Evolutionary conservation across 495 filamentous ascomycete genomes (phyloP).

Genomic region (Amniculicola lignicola): DNA sequence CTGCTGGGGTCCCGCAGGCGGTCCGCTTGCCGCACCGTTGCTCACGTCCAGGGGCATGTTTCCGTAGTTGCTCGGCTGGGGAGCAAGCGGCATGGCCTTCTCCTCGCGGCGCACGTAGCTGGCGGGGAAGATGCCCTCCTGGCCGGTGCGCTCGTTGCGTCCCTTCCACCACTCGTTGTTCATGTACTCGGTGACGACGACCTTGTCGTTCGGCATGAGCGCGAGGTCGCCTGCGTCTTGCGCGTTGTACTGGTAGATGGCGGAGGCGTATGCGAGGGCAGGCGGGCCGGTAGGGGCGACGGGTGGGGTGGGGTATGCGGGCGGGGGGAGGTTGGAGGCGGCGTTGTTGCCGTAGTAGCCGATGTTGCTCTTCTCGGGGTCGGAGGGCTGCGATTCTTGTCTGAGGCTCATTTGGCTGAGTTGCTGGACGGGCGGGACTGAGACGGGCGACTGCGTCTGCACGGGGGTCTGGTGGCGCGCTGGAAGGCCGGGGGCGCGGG

Average conservation of each 20-base stretch:
- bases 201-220: constrained; percentile 69
- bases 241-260: constrained; percentile 77
- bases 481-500: constrained; percentile 47
- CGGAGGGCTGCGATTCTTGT: constrained; percentile 46
- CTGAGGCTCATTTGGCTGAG: constrained; percentile 46
- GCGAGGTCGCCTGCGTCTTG: constrained; percentile 75
- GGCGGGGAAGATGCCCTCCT: constrained; percentile 86
- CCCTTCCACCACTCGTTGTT: constrained; percentile 98
- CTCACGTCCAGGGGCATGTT: constrained; percentile 45
- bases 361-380: constrained; percentile 52
- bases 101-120: constrained; percentile 67
- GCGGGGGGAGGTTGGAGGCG: constrained; percentile 50
- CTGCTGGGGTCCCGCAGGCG: constrained; percentile 36
- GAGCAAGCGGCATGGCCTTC: constrained; percentile 26
- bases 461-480: constrained; percentile 11
- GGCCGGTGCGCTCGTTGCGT: constrained; percentile 70
- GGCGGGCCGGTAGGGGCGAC: constrained; percentile 53
- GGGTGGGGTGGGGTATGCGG: constrained; percentile 51
- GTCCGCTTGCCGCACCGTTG: constrained; percentile 28
- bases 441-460: no score
- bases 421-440: constrained; percentile 40
- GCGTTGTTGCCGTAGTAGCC: constrained; percentile 48
- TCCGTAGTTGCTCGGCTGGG: constrained; percentile 47
- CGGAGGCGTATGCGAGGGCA: constrained; percentile 67
- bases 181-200: constrained; percentile 83